A percentile compares a stretch with the other conserved stretches of the same genome.
Conservation (phyloP, 139 green algal genomes). For the Gonium pectorale region DNA sequence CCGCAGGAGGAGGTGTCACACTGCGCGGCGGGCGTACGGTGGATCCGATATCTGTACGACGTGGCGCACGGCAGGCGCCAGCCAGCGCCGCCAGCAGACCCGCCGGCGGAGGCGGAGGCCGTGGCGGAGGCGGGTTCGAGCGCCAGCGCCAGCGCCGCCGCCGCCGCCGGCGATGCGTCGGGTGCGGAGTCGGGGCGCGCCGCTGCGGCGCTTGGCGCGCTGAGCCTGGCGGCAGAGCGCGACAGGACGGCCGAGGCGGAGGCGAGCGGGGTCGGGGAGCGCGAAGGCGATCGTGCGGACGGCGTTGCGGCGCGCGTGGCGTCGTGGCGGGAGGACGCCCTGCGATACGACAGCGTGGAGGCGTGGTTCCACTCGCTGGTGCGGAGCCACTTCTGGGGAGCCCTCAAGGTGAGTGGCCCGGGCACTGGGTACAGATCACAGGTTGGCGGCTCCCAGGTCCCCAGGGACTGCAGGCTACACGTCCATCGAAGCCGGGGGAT, state of each 20-base stretch:
- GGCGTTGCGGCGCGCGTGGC: neutral
- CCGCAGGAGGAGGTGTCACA: conserved; percentile 90
- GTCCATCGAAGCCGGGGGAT: too few species aligned
- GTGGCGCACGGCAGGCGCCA: conserved; percentile 33
- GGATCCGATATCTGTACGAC: conserved; percentile 81
- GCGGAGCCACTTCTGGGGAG: conserved; percentile 78
- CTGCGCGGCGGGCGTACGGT: conserved; percentile 87
- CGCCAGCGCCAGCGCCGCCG: neutral
- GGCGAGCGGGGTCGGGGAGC: neutral
- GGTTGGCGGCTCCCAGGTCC: too few species aligned
- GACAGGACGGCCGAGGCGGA: neutral
- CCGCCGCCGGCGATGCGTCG: neutral
- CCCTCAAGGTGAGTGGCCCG: conserved; percentile 70
- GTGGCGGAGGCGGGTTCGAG: neutral
- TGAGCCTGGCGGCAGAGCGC: neutral
- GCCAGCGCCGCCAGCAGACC: neutral
- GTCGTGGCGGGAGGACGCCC: conserved; percentile 67
- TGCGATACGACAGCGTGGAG: conserved; percentile 62
- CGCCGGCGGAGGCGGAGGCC: neutral
- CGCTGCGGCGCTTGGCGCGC: too few species aligned
- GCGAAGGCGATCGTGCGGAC: neutral
- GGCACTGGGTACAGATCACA: too few species aligned
- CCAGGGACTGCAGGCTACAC: too few species aligned
- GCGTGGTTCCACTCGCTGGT: conserved; percentile 86
- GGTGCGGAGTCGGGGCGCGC: neutral